Evolutionary conservation across 352 stramenopile genomes (phyloP), one percentile per base, ranked within the genome.

Genomic region (Phytophthora pistaciae): DNA sequence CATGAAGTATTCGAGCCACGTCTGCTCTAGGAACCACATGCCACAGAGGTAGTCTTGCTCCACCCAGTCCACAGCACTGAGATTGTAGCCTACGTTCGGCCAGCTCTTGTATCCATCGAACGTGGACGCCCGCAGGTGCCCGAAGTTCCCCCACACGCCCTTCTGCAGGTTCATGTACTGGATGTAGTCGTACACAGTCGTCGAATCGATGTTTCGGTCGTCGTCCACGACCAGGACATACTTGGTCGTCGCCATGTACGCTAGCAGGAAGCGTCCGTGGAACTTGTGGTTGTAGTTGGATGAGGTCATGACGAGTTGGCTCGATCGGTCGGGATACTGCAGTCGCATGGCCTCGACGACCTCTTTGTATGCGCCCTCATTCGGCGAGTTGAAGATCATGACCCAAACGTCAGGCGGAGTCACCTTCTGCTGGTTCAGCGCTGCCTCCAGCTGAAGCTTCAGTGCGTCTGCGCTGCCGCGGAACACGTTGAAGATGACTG

Each of bases 171-270:
- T 44, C 38, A 44, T 44, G 38, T 44, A 44, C 38, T 44, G 38
- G 38, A 44, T 44, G 38, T 44, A 44, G 38, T 44, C 38, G 38
- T 44, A 44, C 38, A 44, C 38, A 44, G 38, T 44, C 38, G 38
- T 44, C 1, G 38, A 44, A 44, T 44, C 38, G 38, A 44, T 44
- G 38, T 44, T 44, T 7, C 16, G n/a, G 18, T 49, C 42, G 42
- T 49, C 42, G 16, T 49, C 42, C 42, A 49, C 42, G 42, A 49
- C 18, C 18, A 49, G 18, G 13, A 49, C 42, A 7, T 49, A 49
- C 42, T 49, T 49, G 42, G 42, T 49, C 16, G 16, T 49, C 42
- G 42, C 42, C 42, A 49, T 49, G 42, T 49, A 49, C 16, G 42
- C 42, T 3, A 49, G 8, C 42, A 49, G 42, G 18, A 49, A 49